These are phyloP conservation scores for Talaromyces stipitatus DNA, from an alignment of 495 filamentous ascomycete species.

Conservation along the genomic window DNA sequence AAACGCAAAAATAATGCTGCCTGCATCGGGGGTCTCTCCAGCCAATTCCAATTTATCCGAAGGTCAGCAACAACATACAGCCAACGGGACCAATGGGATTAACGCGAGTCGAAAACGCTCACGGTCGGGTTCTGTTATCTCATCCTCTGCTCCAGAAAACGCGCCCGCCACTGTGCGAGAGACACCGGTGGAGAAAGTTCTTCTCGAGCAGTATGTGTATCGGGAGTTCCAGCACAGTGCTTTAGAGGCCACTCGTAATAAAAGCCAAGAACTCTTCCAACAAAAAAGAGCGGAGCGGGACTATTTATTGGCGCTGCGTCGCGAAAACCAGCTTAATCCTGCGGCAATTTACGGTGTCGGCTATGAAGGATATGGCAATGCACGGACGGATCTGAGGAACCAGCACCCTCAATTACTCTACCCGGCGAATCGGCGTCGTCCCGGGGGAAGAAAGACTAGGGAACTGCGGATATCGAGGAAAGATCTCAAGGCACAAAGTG, in stretches of 20 bases:
- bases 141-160: slow-evolving; percentile 17
- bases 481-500: slow-evolving; percentile 74
- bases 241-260: slow-evolving; percentile 32
- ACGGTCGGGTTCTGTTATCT: slow-evolving; percentile 45
- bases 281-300: slow-evolving; percentile 48
- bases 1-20: slow-evolving; percentile 49
- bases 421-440: slow-evolving; percentile 60
- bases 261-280: slow-evolving; percentile 39
- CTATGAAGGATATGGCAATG: slow-evolving; percentile 86
- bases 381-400: slow-evolving; percentile 57
- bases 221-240: slow-evolving; percentile 67
- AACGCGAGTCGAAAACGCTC: slow-evolving; percentile 49
- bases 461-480: slow-evolving; percentile 64
- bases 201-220: slow-evolving; percentile 69
- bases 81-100: slow-evolving; percentile 35
- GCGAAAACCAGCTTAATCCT: slow-evolving; percentile 46
- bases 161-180: slow-evolving; percentile 29
- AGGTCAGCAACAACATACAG: slow-evolving; percentile 16
- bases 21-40: slow-evolving; percentile 36
- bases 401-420: slow-evolving; percentile 60
- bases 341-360: slow-evolving; percentile 67
- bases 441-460: slow-evolving; percentile 65
- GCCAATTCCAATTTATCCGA: slow-evolving; percentile 20
- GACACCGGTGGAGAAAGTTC: slow-evolving; percentile 43
- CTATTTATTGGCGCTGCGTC: slow-evolving; percentile 41